phyloP scores from a whole-genome alignment of 208 protist species.

The Acanthamoeba sp. region DNA sequence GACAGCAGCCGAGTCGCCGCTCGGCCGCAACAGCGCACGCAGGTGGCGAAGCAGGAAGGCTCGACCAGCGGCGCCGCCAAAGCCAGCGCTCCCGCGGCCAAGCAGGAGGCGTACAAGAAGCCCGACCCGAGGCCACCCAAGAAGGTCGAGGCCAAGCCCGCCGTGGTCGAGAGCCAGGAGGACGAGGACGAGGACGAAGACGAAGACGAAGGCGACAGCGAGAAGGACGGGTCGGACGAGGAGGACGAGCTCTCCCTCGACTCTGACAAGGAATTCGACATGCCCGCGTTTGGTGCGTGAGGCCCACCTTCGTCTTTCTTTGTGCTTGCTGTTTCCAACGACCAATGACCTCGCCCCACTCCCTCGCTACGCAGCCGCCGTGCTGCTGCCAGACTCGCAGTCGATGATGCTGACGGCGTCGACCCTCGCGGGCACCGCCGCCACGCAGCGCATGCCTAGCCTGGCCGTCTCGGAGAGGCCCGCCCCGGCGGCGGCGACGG shows the following conservation, averaged over 20 bases:
- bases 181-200: constrained; percentile 32
- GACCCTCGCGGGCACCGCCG: not conserved
- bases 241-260: constrained; percentile 50
- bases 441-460: not conserved
- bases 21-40: not conserved
- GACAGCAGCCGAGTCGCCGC: not conserved
- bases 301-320: not conserved
- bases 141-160: not conserved
- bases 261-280: constrained; percentile 28
- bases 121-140: constrained; percentile 10
- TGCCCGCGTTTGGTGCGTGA: constrained; percentile 35
- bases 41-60: not conserved
- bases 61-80: not conserved
- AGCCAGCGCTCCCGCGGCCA: not conserved
- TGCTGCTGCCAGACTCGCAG: constrained; percentile 30
- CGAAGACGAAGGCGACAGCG: not conserved
- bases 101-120: constrained; percentile 10
- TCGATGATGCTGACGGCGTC: constrained; percentile 58
- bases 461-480: not conserved
- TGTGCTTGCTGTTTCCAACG: not conserved
- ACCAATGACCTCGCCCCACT: too few relatives aligned
- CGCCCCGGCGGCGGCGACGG: not conserved
- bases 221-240: not conserved
- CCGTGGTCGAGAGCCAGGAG: not conserved
- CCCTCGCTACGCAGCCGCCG: not conserved